Conservation (phyloP, 2,329 filamentous ascomycete species). For the Paecilomyces sp. region DNA sequence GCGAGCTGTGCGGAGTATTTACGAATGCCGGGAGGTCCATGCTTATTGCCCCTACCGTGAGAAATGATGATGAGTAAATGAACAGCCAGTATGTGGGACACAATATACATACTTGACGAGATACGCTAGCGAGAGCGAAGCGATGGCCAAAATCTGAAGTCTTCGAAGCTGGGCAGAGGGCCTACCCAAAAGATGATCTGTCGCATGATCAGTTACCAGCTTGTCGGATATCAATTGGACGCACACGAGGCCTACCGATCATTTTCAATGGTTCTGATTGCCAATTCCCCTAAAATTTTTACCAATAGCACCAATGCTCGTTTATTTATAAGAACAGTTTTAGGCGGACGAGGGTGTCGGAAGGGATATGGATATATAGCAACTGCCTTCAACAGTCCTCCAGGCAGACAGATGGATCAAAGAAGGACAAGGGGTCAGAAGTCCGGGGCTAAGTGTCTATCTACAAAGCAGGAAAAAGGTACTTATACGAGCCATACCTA, state of each 20-base stretch:
- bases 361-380: not conserved
- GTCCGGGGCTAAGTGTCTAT: not conserved
- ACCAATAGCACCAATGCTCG: too few species aligned
- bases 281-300: not conserved
- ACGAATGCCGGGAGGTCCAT: slow-evolving; percentile 73
- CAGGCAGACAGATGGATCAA: not conserved
- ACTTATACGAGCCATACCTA: not conserved
- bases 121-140: slow-evolving; percentile 87
- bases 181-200: slow-evolving; percentile 84
- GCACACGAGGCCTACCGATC: not conserved
- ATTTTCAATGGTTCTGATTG: not conserved
- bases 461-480: not conserved
- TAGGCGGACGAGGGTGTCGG: not conserved
- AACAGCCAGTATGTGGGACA: slow-evolving; percentile 9
- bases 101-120: slow-evolving; percentile 56
- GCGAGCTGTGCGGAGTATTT: slow-evolving; percentile 60
- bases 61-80: not conserved
- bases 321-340: not conserved
- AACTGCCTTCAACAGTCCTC: not conserved
- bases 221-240: not conserved
- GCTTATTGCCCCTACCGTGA: slow-evolving; percentile 63
- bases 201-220: not conserved
- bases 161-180: slow-evolving; percentile 88
- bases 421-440: not conserved
- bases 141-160: slow-evolving; percentile 82